phyloP scores from a whole-genome alignment of 176 grass and related monocot species.

The Rhynchospora tenuis region DNA sequence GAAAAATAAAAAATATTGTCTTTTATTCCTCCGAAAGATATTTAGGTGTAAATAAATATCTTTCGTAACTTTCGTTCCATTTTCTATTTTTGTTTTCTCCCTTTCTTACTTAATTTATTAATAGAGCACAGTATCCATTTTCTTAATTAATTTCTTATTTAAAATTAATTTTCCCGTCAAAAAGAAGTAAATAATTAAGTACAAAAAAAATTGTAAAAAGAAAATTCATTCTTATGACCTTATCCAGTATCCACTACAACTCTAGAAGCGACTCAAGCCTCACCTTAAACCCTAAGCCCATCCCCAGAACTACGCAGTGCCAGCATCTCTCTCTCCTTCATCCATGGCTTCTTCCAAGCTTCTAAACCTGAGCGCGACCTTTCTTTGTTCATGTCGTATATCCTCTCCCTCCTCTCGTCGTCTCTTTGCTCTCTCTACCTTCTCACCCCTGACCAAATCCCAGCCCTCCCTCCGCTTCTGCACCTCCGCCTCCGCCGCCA shows the following conservation, averaged over 20 bases:
- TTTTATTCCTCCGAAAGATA: too few species aligned
- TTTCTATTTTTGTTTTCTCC: too few species aligned
- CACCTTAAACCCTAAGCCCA: constrained; percentile 17
- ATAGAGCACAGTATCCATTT: too few species aligned
- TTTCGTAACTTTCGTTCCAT: too few species aligned
- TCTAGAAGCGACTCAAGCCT: neutral
- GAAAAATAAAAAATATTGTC: too few species aligned
- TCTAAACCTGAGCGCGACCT: constrained; percentile 29
- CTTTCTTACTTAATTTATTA: too few species aligned
- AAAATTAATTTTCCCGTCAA: too few species aligned
- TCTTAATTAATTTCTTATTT: too few species aligned
- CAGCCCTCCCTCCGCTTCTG: constrained; percentile 42
- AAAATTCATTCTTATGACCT: constrained; percentile 32
- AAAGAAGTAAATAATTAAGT: too few species aligned
- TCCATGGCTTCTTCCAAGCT: constrained; percentile 55
- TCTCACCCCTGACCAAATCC: constrained; percentile 17
- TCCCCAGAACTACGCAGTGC: constrained; percentile 6
- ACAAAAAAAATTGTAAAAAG: too few species aligned
- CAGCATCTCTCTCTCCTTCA: neutral
- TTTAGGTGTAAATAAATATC: too few species aligned
- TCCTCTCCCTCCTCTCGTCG: constrained; percentile 22
- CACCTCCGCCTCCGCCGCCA: constrained; percentile 21
- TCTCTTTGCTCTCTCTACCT: constrained; percentile 1
- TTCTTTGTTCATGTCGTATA: constrained; percentile 30
- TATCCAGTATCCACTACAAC: neutral